Evolutionary conservation across 495 filamentous ascomycete species (phyloP).

Genomic region (Sabuloglossum arenarium): DNA sequence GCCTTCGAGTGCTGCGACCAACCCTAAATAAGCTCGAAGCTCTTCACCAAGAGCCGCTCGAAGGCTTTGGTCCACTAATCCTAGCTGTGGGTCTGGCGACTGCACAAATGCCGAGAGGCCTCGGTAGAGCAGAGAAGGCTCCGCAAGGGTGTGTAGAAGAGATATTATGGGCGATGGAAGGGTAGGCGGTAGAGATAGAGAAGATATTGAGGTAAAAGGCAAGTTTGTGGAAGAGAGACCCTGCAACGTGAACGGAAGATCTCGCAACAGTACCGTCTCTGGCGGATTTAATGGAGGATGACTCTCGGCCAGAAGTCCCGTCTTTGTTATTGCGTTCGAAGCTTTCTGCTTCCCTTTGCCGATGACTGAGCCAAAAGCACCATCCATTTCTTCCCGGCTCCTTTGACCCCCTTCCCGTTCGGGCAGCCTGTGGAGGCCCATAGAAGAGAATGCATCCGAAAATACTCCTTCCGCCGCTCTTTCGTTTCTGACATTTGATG

Average conservation of each 20-base stretch:
- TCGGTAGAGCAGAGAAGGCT: conserved; percentile 79
- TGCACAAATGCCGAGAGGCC: conserved; percentile 63
- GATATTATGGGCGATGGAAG: conserved; percentile 73
- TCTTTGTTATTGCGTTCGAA: background rate
- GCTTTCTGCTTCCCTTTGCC: background rate
- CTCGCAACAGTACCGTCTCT: conserved; percentile 64
- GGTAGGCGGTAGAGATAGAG: conserved; percentile 50
- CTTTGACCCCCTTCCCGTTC: background rate
- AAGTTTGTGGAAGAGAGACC: conserved; percentile 75
- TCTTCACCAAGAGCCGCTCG: conserved; percentile 75
- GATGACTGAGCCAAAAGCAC: background rate
- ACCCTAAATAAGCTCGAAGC: conserved; percentile 72
- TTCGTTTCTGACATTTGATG: conserved; percentile 1
- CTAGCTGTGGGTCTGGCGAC: conserved; percentile 39
- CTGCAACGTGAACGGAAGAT: conserved; percentile 86
- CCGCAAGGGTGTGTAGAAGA: conserved; percentile 72
- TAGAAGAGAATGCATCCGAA: conserved; percentile 13
- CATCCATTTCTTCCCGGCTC: background rate
- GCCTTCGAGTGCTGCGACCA: conserved; percentile 84
- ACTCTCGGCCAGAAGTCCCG: background rate
- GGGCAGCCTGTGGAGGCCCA: conserved; percentile 14
- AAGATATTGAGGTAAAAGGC: conserved; percentile 42
- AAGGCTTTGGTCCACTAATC: conserved; percentile 76
- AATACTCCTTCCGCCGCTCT: conserved; percentile 9
- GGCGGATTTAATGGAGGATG: background rate